These are phyloP conservation scores for Rubroshorea leprosula DNA, from an alignment of 345 rosid genomes.

Conservation along the genomic window DNA sequence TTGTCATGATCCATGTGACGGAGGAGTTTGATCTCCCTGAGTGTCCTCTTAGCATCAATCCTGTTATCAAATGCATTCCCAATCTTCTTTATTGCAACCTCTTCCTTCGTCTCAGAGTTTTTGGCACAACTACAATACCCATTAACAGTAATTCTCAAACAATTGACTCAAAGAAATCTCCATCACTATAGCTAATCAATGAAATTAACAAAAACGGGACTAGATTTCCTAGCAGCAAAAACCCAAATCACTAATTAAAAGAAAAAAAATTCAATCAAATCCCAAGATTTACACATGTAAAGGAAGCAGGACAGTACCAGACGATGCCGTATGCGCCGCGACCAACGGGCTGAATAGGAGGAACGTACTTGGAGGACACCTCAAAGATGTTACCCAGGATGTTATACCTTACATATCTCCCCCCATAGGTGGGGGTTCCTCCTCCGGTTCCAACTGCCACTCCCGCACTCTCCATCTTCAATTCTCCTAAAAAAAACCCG, in stretches of 20 bases:
- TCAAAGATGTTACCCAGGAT: slow-evolving; percentile 63
- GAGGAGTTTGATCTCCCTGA: slow-evolving; percentile 90
- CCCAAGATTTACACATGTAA: too few species aligned
- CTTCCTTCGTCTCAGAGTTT: slow-evolving; percentile 73
- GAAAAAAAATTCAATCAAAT: too few species aligned
- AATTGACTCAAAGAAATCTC: background rate
- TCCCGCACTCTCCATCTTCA: slow-evolving; percentile 34
- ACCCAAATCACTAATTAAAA: too few species aligned
- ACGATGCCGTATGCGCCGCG: slow-evolving; percentile 92
- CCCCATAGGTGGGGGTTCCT: slow-evolving; percentile 30
- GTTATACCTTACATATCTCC: slow-evolving; percentile 54
- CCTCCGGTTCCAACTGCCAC: slow-evolving; percentile 21
- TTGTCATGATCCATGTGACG: slow-evolving; percentile 90
- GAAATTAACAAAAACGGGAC: background rate
- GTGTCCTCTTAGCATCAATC: slow-evolving; percentile 83
- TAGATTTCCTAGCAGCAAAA: background rate
- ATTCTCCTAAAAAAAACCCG: background rate
- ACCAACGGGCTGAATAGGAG: slow-evolving; percentile 80
- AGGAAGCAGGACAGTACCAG: slow-evolving; percentile 40
- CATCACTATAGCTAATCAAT: too few species aligned
- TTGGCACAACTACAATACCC: slow-evolving; percentile 56
- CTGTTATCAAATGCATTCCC: slow-evolving; percentile 88
- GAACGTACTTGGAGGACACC: slow-evolving; percentile 66
- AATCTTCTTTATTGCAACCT: slow-evolving; percentile 88
- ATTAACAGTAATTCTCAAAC: background rate